Conservation (phyloP, 768 basidiomycete genomes). For the Dentipellis fragilis region DNA sequence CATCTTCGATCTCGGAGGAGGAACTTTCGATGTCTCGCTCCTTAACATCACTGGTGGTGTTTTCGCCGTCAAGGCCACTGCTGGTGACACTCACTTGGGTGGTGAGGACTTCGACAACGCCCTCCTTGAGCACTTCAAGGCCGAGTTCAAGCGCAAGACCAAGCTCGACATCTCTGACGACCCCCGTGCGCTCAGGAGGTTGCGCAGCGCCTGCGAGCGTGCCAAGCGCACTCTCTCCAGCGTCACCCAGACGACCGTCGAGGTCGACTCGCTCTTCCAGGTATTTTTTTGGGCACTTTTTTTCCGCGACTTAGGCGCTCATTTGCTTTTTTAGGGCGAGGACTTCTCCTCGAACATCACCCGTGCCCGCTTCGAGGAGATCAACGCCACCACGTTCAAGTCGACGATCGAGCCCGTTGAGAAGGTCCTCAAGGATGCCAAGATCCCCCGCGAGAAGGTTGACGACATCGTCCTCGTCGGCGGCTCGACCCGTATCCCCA, state of each 20-base stretch:
- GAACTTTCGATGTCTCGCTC: constrained; percentile 99
- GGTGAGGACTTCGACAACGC: constrained; percentile 99
- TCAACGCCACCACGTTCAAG: constrained; percentile 91
- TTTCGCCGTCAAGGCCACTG: constrained; percentile 98
- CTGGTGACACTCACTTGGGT: constrained; percentile 98
- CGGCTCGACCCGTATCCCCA: constrained; percentile 99
- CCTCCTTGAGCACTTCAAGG: constrained; percentile 97
- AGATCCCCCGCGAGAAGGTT: constrained; percentile 94
- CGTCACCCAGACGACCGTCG: constrained; percentile 97
- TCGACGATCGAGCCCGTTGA: constrained; percentile 97
- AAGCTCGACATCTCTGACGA: constrained; percentile 97
- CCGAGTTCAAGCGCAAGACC: constrained; percentile 96
- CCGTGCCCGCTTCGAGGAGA: constrained; percentile 99
- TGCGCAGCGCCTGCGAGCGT: constrained; percentile 97
- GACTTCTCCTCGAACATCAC: constrained; percentile 99
- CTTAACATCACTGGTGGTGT: constrained; percentile 97
- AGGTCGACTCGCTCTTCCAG: constrained; percentile 98
- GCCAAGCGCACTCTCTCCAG: constrained; percentile 98
- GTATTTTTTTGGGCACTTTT: constrained; percentile 26
- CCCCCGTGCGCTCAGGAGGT: constrained; percentile 90
- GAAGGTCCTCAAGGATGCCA: constrained; percentile 97
- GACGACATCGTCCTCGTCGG: constrained; percentile 99
- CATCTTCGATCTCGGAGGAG: constrained; percentile 99
- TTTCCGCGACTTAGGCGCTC: constrained; percentile 4
- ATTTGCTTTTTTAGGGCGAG: constrained; percentile 49